Conservation (phyloP, 441 rosid genomes). For the Euphorbia celastroides region DNA sequence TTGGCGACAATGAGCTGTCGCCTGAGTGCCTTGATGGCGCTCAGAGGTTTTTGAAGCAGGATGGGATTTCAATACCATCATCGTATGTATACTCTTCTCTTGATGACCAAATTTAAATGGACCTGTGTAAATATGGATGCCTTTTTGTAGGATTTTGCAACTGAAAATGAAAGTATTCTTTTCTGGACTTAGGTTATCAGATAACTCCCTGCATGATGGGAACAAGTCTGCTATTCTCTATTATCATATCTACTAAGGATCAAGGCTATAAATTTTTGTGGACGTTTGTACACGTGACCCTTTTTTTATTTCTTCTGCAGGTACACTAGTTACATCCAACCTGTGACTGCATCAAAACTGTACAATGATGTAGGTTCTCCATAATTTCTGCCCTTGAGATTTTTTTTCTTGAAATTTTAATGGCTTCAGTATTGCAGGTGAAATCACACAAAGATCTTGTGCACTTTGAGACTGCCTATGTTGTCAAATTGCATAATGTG, state of each 20-base stretch:
- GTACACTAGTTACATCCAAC: conserved; percentile 98
- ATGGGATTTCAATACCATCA: conserved; percentile 96
- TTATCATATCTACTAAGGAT: neutral
- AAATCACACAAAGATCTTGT: conserved; percentile 82
- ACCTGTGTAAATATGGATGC: neutral
- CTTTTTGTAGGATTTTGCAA: neutral
- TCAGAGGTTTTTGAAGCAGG: conserved; percentile 81
- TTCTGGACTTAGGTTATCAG: neutral
- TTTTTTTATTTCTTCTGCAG: conserved; percentile 29
- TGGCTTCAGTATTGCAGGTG: conserved; percentile 45
- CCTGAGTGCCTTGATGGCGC: conserved; percentile 99
- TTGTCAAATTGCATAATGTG: conserved; percentile 84
- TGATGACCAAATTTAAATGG: conserved; percentile 1
- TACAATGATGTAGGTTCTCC: conserved; percentile 64
- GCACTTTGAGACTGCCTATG: conserved; percentile 97
- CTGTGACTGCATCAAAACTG: conserved; percentile 82
- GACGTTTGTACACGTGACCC: neutral
- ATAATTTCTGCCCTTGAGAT: no score
- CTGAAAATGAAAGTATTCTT: neutral
- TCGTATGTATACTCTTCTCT: conserved; percentile 52
- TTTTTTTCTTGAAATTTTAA: neutral
- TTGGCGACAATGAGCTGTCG: conserved; percentile 98
- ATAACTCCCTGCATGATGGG: neutral
- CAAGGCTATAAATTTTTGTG: neutral
- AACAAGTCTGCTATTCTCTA: neutral